Percentiles rank a stretch among this genome's conserved stretches.
Evolutionary conservation across 768 basidiomycete species (phyloP).

Genomic region (Clavulina sp.): DNA sequence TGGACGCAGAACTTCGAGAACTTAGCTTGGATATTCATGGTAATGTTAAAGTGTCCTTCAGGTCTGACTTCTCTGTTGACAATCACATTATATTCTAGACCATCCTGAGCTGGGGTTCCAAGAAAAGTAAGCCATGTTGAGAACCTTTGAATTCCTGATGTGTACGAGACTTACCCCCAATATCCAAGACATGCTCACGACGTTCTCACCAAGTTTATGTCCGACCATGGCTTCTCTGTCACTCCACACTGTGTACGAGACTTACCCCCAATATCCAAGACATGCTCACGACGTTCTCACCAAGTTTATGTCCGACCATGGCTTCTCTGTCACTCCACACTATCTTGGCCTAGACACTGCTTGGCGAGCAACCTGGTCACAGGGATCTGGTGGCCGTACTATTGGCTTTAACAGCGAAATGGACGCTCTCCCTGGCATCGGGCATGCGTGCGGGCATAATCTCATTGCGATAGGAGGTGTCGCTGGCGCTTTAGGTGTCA

Average conservation of each 20-base stretch:
- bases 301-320: conserved; percentile 44
- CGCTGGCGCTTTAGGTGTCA: conserved; percentile 52
- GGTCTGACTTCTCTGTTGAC: background rate
- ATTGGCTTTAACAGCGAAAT: conserved; percentile 75
- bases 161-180: too few relatives aligned
- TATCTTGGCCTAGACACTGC: conserved; percentile 47
- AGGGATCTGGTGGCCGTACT: conserved; percentile 47
- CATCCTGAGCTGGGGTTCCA: conserved; percentile 13
- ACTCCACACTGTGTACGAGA: too few relatives aligned
- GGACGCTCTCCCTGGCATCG: conserved; percentile 35
- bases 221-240: conserved; percentile 45
- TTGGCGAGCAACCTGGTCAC: conserved; percentile 51
- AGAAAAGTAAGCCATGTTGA: conserved; percentile 10
- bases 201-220: conserved; percentile 3
- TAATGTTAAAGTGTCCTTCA: conserved; percentile 16
- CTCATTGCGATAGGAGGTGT: conserved; percentile 63
- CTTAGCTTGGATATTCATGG: conserved; percentile 62
- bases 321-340: conserved; percentile 44
- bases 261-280: conserved; percentile 25
- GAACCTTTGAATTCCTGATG: too few relatives aligned
- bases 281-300: conserved; percentile 58
- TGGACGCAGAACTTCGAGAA: conserved; percentile 36
- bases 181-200: conserved; percentile 19
- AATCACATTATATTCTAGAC: conserved; percentile 13
- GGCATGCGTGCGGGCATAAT: conserved; percentile 51